Evolutionary conservation across 768 basidiomycete species (phyloP).

Genomic region (Chlorophyllum brunneum): DNA sequence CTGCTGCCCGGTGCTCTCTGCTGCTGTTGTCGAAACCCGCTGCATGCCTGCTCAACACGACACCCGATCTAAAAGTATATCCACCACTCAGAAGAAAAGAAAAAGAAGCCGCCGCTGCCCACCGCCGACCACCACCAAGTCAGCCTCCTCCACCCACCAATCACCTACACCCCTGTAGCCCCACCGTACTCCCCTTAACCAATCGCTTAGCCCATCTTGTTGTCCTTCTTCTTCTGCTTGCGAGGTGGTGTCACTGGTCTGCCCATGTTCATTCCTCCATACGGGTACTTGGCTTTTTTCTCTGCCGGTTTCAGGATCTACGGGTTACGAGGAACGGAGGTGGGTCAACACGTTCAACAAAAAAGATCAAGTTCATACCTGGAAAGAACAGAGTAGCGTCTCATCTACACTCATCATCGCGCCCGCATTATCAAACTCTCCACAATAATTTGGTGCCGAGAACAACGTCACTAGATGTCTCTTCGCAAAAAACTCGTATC

Average conservation of each 20-base stretch:
- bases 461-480: constrained; percentile 95
- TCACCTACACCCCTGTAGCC: constrained; percentile 16
- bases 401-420: constrained; percentile 99
- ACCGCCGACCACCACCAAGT: neutral
- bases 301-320: constrained; percentile 99
- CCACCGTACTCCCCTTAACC: constrained; percentile 1
- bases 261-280: constrained; percentile 82
- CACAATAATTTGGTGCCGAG: constrained; percentile 93
- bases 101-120: neutral
- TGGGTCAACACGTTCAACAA: constrained; percentile 3
- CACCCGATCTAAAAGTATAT: neutral
- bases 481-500: constrained; percentile 99
- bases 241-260: constrained; percentile 93
- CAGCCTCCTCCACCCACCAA: neutral
- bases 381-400: constrained; percentile 96
- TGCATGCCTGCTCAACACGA: neutral
- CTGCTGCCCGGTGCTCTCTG: neutral
- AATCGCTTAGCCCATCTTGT: constrained; percentile 40
- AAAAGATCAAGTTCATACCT: constrained; percentile 44
- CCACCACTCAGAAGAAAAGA: no score
- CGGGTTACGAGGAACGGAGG: neutral
- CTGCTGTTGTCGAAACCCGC: neutral
- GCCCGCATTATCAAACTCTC: constrained; percentile 98
- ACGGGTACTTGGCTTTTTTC: constrained; percentile 94
- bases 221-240: constrained; percentile 96